Base-by-base conservation (phyloP, 192 early-diverging fungal genomes). In the Coemansia sp. region DNA sequence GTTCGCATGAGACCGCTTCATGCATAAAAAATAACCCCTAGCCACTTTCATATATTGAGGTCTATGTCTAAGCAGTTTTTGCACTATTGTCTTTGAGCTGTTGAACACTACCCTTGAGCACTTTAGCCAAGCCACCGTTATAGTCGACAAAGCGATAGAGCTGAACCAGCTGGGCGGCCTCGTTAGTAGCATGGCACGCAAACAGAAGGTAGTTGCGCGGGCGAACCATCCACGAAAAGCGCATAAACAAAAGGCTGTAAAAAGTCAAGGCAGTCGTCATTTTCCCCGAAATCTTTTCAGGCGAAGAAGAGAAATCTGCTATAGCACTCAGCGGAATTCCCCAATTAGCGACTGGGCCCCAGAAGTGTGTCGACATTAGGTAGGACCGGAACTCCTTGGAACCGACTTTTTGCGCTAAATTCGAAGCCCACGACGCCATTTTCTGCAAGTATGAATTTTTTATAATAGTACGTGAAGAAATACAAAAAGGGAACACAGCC, bases 241-340 rank as follows among this genome's bases (percentile, higher is more conserved):
- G 89, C 94, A 95, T 95, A 71, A 99, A 99, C 62, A 95, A 74
- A 28, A 84, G 69, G 35, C 94, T 96, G 80, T 97, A 99, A 14
- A 99, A 62, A 13, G 87, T 86, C 67, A 99, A 76, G 0, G 94
- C 94, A 69, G 70, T 66, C 34, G 96, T 98, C 96, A 98, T 98
- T 62, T 94, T 97, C 55, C 92, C 91, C 31, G 88, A 90, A 73
- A 99, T 99, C 69, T 91, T 79, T 62, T 94, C 93, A 9, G 94
- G 93, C 59, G 91, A 91, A 74, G 95, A 93, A 62, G 90, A 86
- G 59, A 86, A 88, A 73, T 99, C 96, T 40, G 92, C 91, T 62
- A 97, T 93, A 9, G 96, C 96, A 33, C 95, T 95, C 28, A 99
- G 62, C 46, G 96, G 96, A 57, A 99, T 88, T 50, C 96, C 96